phyloP scores from a whole-genome alignment of 192 early-diverging fungal genomes.

The Umbelopsis ramanniana region DNA sequence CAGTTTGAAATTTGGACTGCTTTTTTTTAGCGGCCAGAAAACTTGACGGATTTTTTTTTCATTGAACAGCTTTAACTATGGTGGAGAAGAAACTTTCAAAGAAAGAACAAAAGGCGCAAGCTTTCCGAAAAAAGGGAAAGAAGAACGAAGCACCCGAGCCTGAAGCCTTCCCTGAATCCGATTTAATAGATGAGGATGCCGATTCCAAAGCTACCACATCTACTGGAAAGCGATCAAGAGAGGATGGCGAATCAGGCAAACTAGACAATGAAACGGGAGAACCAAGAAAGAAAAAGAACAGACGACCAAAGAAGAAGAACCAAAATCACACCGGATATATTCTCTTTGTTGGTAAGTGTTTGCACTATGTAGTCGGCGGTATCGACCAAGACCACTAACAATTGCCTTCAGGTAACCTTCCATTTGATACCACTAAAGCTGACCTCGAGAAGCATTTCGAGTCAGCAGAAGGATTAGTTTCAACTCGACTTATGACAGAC shows the following conservation, averaged over 20 bases:
- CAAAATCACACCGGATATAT: constrained; percentile 48
- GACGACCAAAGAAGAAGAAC: constrained; percentile 39
- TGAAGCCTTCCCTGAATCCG: constrained; percentile 38
- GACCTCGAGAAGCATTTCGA: constrained; percentile 65
- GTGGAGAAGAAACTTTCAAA: constrained; percentile 54
- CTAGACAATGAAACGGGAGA: constrained; percentile 25
- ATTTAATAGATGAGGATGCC: constrained; percentile 38
- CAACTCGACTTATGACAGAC: constrained; percentile 69
- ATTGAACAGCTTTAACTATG: constrained; percentile 15
- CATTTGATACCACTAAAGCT: constrained; percentile 66
- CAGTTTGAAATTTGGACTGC: constrained; percentile 3
- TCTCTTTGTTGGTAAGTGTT: constrained; percentile 58
- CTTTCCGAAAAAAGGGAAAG: constrained; percentile 53
- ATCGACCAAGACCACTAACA: neutral
- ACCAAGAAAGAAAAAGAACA: constrained; percentile 41
- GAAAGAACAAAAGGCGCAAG: constrained; percentile 51
- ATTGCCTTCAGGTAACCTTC: constrained; percentile 56
- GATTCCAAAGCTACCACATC: constrained; percentile 2
- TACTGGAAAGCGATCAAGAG: constrained; percentile 19
- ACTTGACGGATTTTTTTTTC: neutral
- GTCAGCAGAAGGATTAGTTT: constrained; percentile 56
- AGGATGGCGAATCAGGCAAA: constrained; percentile 11
- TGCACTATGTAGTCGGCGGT: neutral
- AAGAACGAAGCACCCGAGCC: constrained; percentile 35
- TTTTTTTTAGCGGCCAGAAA: neutral